A percentile compares a stretch with the other conserved stretches of the same genome.
phyloP scores from a whole-genome alignment of 139 green algal genomes.

The Penium margaritaceum region DNA sequence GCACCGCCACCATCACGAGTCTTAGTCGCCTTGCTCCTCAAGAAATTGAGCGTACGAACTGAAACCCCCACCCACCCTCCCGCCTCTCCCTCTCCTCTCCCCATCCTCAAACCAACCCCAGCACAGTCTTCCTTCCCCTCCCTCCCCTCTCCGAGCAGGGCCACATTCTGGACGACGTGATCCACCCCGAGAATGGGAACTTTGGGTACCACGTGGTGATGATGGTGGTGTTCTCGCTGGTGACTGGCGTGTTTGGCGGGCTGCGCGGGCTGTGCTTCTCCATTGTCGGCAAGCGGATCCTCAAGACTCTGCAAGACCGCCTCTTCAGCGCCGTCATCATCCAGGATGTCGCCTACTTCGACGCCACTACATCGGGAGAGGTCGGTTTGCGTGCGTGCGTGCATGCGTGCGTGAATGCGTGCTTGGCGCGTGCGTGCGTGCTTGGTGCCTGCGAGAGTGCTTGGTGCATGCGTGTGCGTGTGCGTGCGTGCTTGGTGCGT shows the following conservation, averaged over 20 bases:
- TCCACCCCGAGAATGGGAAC: not conserved
- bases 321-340: slow-evolving; percentile 43
- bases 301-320: slow-evolving; percentile 41
- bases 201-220: slow-evolving; percentile 34
- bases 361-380: slow-evolving; percentile 45
- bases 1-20: no score
- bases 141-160: not conserved
- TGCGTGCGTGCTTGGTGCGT: no score
- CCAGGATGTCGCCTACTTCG: slow-evolving; percentile 50
- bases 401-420: no score
- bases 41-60: no score
- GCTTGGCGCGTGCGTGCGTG: no score
- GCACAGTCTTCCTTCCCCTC: not conserved
- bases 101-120: not conserved
- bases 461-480: no score
- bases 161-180: slow-evolving; percentile 41
- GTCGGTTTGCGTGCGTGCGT: no score
- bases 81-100: not conserved
- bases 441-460: no score
- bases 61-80: not conserved
- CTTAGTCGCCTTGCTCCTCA: no score
- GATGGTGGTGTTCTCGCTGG: slow-evolving; percentile 30
- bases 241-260: slow-evolving; percentile 42
- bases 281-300: slow-evolving; percentile 39
- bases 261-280: slow-evolving; percentile 47